Conservation (phyloP, 768 basidiomycete species). For the Leccinum obscurum region DNA sequence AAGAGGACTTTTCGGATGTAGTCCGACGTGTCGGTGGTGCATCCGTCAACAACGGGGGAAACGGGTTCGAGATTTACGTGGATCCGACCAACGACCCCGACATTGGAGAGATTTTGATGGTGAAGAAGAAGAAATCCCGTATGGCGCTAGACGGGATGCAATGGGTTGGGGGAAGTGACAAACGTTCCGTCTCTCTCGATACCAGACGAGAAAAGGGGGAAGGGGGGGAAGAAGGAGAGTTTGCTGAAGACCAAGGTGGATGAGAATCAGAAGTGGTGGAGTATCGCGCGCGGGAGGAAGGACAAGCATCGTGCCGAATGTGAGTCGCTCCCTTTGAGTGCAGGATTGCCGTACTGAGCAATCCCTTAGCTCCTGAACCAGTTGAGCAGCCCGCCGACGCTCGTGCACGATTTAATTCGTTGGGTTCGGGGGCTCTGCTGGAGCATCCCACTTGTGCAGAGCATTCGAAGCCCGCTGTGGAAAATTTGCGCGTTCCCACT, state of each 20-base stretch:
- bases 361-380: slow-evolving; percentile 48
- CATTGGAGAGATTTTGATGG: slow-evolving; percentile 66
- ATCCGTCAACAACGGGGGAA: slow-evolving; percentile 28
- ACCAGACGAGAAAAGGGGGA: slow-evolving; percentile 39
- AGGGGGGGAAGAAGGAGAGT: slow-evolving; percentile 36
- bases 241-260: slow-evolving; percentile 43
- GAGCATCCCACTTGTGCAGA: slow-evolving; percentile 21
- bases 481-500: slow-evolving; percentile 19
- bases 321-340: slow-evolving; percentile 8
- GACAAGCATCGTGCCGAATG: slow-evolving; percentile 39
- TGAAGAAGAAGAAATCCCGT: no score
- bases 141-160: slow-evolving; percentile 54
- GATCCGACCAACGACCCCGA: slow-evolving; percentile 67
- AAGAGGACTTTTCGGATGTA: slow-evolving; percentile 60
- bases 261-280: slow-evolving; percentile 78
- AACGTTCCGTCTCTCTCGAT: slow-evolving; percentile 42
- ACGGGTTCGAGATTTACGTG: slow-evolving; percentile 70
- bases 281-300: slow-evolving; percentile 67
- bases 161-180: slow-evolving; percentile 61
- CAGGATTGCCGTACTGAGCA: slow-evolving; percentile 5
- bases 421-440: slow-evolving; percentile 46
- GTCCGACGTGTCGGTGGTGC: slow-evolving; percentile 48
- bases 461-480: slow-evolving; percentile 13
- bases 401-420: slow-evolving; percentile 64
- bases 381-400: slow-evolving; percentile 27